Percentiles rank a stretch among this genome's conserved stretches.
Conservation (phyloP, 768 basidiomycete species). For the Roridomyces roridus region DNA sequence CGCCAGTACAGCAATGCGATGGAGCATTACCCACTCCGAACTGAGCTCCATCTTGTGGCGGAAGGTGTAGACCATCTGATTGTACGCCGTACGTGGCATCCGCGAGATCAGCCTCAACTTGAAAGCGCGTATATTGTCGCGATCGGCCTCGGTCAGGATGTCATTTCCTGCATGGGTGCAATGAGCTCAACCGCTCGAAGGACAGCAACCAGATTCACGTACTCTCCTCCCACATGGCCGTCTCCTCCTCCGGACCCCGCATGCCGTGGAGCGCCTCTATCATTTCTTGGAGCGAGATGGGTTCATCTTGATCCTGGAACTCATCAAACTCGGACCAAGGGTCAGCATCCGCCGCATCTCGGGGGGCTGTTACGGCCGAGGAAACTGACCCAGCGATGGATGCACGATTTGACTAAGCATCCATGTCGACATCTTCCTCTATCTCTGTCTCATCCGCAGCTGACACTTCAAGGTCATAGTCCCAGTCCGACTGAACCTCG, state of each 20-base stretch:
- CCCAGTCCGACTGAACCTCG: too few relatives aligned
- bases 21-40: conserved; percentile 32
- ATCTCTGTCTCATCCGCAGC: too few relatives aligned
- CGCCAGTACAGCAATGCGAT: conserved; percentile 30
- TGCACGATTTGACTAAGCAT: background rate
- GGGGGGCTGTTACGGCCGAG: too few relatives aligned
- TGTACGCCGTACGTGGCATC: conserved; percentile 31
- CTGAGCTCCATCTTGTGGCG: conserved; percentile 28
- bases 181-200: too few relatives aligned
- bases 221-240: background rate
- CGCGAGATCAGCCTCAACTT: conserved; percentile 28
- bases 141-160: conserved; percentile 28
- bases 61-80: conserved; percentile 35
- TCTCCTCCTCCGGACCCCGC: background rate
- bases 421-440: too few relatives aligned
- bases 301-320: background rate
- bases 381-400: too few relatives aligned
- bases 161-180: conserved; percentile 30
- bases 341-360: background rate
- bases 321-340: conserved; percentile 2
- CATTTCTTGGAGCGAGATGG: background rate
- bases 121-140: conserved; percentile 36
- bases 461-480: too few relatives aligned
- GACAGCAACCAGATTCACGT: background rate
- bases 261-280: background rate